Percentiles rank a stretch among this genome's conserved stretches.
These are phyloP conservation scores for Cutaneotrichosporon sp. DNA, from an alignment of 1,284 basidiomycete genomes.

Conservation along the genomic window DNA sequence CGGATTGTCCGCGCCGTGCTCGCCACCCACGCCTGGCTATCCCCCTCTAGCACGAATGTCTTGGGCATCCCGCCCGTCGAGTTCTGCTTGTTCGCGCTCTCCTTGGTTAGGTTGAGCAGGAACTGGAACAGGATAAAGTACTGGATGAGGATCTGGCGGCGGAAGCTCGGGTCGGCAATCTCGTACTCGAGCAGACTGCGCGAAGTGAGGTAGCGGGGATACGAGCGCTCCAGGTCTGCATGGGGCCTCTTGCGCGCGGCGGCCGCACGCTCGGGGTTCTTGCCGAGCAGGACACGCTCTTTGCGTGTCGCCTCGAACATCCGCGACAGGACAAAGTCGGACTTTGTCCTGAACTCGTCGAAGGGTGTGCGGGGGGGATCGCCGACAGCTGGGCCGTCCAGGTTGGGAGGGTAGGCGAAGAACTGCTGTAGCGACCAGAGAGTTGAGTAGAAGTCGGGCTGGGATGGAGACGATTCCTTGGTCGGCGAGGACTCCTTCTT, in stretches of 20 bases:
- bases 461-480: slow-evolving; percentile 1
- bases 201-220: slow-evolving; percentile 45
- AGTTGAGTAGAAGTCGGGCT: slow-evolving; percentile 42
- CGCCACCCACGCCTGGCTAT: slow-evolving; percentile 34
- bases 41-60: slow-evolving; percentile 35
- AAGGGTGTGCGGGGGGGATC: slow-evolving; percentile 29
- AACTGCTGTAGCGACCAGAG: slow-evolving; percentile 47
- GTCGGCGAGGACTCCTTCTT: too few relatives aligned
- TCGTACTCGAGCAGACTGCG: slow-evolving; percentile 42
- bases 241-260: slow-evolving; percentile 27
- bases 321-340: slow-evolving; percentile 38
- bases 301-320: slow-evolving; percentile 37
- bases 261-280: slow-evolving; percentile 18
- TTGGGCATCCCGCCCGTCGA: slow-evolving; percentile 45
- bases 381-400: slow-evolving; percentile 32
- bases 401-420: slow-evolving; percentile 42
- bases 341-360: slow-evolving; percentile 33
- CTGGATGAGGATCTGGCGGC: slow-evolving; percentile 46
- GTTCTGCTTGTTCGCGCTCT: slow-evolving; percentile 36
- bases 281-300: slow-evolving; percentile 30
- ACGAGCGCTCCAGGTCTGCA: slow-evolving; percentile 27
- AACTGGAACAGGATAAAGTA: slow-evolving; percentile 48
- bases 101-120: slow-evolving; percentile 40
- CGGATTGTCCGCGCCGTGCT: slow-evolving; percentile 26
- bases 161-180: slow-evolving; percentile 40